Percentiles rank a stretch among this genome's conserved stretches.
phyloP scores from a whole-genome alignment of 192 early-diverging fungal genomes.

The Nowakowskiella sp. region DNA sequence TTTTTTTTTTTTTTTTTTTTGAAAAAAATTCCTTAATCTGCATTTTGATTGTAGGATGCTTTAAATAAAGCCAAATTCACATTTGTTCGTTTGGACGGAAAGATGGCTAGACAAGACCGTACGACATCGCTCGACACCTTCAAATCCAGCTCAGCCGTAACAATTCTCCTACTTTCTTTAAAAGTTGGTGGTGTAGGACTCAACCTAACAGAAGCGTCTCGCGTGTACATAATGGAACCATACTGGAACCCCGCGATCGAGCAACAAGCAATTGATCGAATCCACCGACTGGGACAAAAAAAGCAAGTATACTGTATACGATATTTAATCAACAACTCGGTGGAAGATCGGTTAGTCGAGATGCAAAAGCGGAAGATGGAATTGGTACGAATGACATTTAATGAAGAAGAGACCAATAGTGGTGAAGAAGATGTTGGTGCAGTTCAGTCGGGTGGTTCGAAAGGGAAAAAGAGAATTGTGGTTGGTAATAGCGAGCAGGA shows the following conservation, averaged over 20 bases:
- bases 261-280: conserved; percentile 51
- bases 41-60: too few relatives aligned
- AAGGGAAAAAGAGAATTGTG: too few relatives aligned
- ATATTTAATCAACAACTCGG: conserved; percentile 41
- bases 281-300: conserved; percentile 52
- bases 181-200: conserved; percentile 57
- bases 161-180: conserved; percentile 45
- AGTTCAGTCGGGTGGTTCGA: too few relatives aligned
- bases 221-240: conserved; percentile 48
- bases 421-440: too few relatives aligned
- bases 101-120: conserved; percentile 47
- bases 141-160: conserved; percentile 38
- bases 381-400: conserved; percentile 37
- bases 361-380: conserved; percentile 39
- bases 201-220: conserved; percentile 42
- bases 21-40: conserved; percentile 12
- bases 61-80: conserved; percentile 23
- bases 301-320: conserved; percentile 37
- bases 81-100: conserved; percentile 40
- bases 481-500: too few relatives aligned
- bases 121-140: conserved; percentile 49
- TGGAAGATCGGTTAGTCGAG: conserved; percentile 45
- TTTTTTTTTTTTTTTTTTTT: conserved; percentile 14
- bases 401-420: conserved; percentile 15
- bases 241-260: conserved; percentile 60